Conservation (phyloP, 192 early-diverging fungal genomes). For the Coemansia sp. region DNA sequence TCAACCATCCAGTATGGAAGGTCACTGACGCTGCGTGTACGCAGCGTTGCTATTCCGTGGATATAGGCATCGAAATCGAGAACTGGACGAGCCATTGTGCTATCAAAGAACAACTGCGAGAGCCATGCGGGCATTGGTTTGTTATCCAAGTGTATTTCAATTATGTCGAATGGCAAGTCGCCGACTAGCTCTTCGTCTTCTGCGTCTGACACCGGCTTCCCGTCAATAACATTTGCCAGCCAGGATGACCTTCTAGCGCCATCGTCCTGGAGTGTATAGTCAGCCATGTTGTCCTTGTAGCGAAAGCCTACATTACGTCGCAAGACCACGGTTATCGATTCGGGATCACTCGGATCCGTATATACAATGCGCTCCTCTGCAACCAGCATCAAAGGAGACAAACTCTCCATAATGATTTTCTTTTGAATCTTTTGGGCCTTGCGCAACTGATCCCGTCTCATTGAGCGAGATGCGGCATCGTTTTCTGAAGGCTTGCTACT, state of each 20-base stretch:
- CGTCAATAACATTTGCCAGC: constrained; percentile 14
- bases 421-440: constrained; percentile 44
- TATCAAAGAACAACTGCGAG: constrained; percentile 43
- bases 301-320: constrained; percentile 20
- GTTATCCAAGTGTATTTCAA: constrained; percentile 34
- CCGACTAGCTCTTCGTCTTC: not conserved
- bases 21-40: constrained; percentile 4
- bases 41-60: constrained; percentile 31
- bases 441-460: constrained; percentile 26
- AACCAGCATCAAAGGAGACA: constrained; percentile 25
- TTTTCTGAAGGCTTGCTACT: constrained; percentile 4
- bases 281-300: constrained; percentile 13
- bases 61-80: constrained; percentile 52
- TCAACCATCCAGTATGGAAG: constrained; percentile 53
- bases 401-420: constrained; percentile 39
- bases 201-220: not conserved
- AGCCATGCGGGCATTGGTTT: constrained; percentile 38
- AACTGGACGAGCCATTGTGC: constrained; percentile 33
- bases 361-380: constrained; percentile 43
- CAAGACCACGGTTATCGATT: constrained; percentile 24
- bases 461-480: constrained; percentile 4
- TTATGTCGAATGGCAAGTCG: constrained; percentile 20
- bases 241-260: constrained; percentile 3
- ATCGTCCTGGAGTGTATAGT: not conserved
- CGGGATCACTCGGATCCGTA: constrained; percentile 15